phyloP scores from a whole-genome alignment of 352 stramenopile species.

The Globisporangium polare region DNA sequence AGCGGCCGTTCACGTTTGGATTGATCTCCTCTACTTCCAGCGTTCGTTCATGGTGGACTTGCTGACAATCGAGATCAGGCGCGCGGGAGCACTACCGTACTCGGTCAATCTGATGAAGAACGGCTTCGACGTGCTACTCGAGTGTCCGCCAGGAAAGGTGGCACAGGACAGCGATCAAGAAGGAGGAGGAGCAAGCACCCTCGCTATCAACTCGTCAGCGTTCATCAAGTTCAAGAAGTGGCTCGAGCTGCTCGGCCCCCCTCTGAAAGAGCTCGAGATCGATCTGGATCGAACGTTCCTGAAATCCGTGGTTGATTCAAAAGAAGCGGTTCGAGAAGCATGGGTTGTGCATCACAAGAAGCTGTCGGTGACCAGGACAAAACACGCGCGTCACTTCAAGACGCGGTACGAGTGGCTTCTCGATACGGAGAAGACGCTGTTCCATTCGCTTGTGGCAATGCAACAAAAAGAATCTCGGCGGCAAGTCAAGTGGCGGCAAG shows the following conservation, averaged over 20 bases:
- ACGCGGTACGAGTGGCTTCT: constrained; percentile 37
- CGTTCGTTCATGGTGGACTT: constrained; percentile 42
- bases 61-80: constrained; percentile 62
- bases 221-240: constrained; percentile 61
- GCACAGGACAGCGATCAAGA: background rate
- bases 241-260: constrained; percentile 63
- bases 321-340: constrained; percentile 48
- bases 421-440: constrained; percentile 27
- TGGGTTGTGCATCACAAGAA: constrained; percentile 51
- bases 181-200: background rate
- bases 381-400: constrained; percentile 40
- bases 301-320: constrained; percentile 40
- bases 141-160: constrained; percentile 21
- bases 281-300: constrained; percentile 61
- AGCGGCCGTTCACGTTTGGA: constrained; percentile 51
- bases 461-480: constrained; percentile 53
- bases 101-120: constrained; percentile 80
- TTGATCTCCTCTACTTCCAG: constrained; percentile 68
- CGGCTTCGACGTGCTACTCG: constrained; percentile 59
- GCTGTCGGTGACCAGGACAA: constrained; percentile 22
- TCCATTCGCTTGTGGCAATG: constrained; percentile 31
- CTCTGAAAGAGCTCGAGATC: constrained; percentile 60
- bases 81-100: constrained; percentile 42
- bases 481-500: constrained; percentile 66
- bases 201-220: constrained; percentile 13